Base-by-base conservation (phyloP, 345 rosid genomes). In the Salix purpurea region DNA sequence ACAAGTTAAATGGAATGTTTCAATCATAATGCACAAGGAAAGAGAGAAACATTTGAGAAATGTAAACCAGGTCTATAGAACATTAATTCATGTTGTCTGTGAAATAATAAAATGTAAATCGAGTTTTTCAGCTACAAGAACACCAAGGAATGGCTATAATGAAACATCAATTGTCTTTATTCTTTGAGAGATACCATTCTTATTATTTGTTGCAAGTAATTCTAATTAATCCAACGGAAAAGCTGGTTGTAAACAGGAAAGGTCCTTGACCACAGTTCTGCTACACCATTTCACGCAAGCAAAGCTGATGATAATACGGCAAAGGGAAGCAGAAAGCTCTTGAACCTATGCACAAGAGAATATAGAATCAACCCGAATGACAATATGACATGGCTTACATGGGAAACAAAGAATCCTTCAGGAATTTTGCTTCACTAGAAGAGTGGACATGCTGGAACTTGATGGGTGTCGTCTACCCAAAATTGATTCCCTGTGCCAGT, bases 401-500 rank as follows among this genome's bases (percentile, higher is more conserved):
- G 24, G 60, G n/a, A 21, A 54, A 19, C 24, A 54, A 2, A 54
- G 10, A 54, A 23, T 3, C 23, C 30, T 8, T 4, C 23, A n/a
- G 26, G n/a, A 36, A 7, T 21, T 6, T 24, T 42, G 28, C 5
- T 58, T 58, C n/a, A 8, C 30, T 0, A 18, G 12, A 64, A 11
- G 54, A 23, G 39, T 74, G n/a, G n/a, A 50, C 54, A 24, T 72
- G 65, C 76, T 72, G 69, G 15, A 78, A 39, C 56, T 65, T 66
- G 11, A 28, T 4, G 44, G 24, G 2, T 39, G 10, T 39, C 74
- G 7, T 39, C 74, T 88, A 95, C 78, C 99, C 92, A 72, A 95
- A 95, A 84, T 95, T 95, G 77, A 95, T 90, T 82, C 99, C 99
- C 86, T 95, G 99, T 23, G 99, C 99, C 73, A 95, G 85, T 5